phyloP scores from a whole-genome alignment of 2,329 filamentous ascomycete species.

The Hyphodiscus sp. region DNA sequence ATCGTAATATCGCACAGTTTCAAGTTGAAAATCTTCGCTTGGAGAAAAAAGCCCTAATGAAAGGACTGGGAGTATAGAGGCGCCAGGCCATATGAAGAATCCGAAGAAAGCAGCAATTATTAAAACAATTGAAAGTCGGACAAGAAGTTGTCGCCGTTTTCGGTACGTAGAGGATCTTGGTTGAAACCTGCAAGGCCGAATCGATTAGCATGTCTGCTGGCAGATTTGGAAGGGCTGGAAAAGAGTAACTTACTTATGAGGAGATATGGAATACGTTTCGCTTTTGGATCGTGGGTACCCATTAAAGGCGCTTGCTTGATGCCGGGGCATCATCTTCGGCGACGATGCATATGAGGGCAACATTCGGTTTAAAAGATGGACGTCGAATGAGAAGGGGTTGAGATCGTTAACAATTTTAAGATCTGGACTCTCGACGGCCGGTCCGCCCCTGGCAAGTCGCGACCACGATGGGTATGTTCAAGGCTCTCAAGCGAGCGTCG shows the following conservation, averaged over 20 bases:
- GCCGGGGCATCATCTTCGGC: slow-evolving; percentile 74
- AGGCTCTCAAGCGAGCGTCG: background rate
- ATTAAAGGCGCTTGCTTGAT: slow-evolving; percentile 68
- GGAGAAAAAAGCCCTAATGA: slow-evolving; percentile 66
- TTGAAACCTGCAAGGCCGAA: slow-evolving; percentile 59
- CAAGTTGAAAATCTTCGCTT: slow-evolving; percentile 68
- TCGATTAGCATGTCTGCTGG: background rate
- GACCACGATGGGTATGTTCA: background rate
- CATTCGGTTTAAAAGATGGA: slow-evolving; percentile 46
- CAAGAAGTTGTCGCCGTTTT: slow-evolving; percentile 65
- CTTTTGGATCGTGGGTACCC: slow-evolving; percentile 65
- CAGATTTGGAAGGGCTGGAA: background rate
- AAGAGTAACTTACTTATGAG: slow-evolving; percentile 64
- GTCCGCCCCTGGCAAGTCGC: background rate
- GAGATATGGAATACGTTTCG: slow-evolving; percentile 78
- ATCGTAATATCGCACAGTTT: slow-evolving; percentile 97
- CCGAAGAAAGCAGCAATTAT: slow-evolving; percentile 59
- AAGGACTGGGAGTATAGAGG: slow-evolving; percentile 51
- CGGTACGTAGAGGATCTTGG: slow-evolving; percentile 68
- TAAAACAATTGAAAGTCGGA: slow-evolving; percentile 56
- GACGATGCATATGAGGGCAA: slow-evolving; percentile 48
- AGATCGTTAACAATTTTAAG: background rate
- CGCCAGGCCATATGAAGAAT: slow-evolving; percentile 69
- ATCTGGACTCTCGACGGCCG: background rate
- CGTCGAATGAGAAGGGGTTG: slow-evolving; percentile 1